Conservation (phyloP, 768 basidiomycete genomes). For the Asterophora lycoperdoides region DNA sequence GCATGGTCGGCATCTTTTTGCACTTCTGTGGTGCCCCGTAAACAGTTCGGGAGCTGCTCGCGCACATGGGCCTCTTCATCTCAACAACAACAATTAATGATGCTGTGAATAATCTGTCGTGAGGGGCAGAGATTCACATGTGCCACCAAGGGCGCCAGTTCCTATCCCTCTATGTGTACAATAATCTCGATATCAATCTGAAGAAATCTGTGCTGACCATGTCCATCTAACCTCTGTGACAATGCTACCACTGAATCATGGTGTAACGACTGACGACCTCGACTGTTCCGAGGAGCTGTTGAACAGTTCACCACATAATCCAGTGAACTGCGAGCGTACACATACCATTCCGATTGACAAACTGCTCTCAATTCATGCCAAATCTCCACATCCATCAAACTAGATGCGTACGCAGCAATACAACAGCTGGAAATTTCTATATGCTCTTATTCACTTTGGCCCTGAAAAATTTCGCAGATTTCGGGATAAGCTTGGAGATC, state of each 20-base stretch:
- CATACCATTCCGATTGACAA: not conserved
- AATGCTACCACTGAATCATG: conserved; percentile 26
- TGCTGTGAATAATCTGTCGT: too few relatives aligned
- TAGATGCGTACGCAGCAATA: conserved; percentile 22
- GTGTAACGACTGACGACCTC: conserved; percentile 23
- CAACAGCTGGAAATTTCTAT: conserved; percentile 25
- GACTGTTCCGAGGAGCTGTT: conserved; percentile 30
- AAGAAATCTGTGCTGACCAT: conserved; percentile 25
- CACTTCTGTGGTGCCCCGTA: too few relatives aligned
- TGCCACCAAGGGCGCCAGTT: too few relatives aligned
- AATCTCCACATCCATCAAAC: conserved; percentile 7
- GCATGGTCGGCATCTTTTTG: too few relatives aligned
- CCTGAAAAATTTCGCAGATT: conserved; percentile 17
- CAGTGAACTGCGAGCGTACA: not conserved
- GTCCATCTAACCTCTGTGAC: conserved; percentile 32
- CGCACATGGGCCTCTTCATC: too few relatives aligned
- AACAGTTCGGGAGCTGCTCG: too few relatives aligned
- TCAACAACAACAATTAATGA: too few relatives aligned
- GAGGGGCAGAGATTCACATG: too few relatives aligned
- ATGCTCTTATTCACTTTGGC: conserved; percentile 20
- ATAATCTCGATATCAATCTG: conserved; percentile 41
- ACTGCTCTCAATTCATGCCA: not conserved
- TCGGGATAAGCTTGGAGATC: conserved; percentile 13
- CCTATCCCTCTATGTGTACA: conserved; percentile 29
- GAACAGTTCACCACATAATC: conserved; percentile 25